Evolutionary conservation across 805 yeast species (phyloP).

Genomic region (Yarrowia alimentaria): DNA sequence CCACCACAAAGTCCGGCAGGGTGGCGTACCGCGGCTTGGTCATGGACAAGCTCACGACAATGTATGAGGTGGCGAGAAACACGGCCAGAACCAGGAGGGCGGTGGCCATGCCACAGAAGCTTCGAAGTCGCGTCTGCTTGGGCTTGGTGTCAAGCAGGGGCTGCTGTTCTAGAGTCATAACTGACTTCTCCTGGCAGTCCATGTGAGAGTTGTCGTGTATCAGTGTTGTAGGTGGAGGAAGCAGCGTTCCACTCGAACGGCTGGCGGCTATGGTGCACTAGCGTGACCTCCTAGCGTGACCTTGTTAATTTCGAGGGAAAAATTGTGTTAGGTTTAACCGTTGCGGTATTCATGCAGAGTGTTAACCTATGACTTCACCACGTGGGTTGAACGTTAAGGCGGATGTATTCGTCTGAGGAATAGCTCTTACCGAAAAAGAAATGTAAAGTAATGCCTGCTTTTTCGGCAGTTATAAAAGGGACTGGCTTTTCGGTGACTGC

Average conservation of each 20-base stretch:
- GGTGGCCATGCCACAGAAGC: not conserved
- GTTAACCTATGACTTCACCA: slow-evolving; percentile 7
- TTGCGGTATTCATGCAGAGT: slow-evolving; percentile 11
- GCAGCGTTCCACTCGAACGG: no score
- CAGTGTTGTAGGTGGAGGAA: no score
- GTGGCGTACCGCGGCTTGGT: slow-evolving; percentile 10
- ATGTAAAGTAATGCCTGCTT: no score
- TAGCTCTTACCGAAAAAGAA: no score
- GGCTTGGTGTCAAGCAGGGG: slow-evolving; percentile 20
- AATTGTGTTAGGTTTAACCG: slow-evolving; percentile 10
- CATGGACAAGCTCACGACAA: slow-evolving; percentile 3
- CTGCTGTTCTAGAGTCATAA: slow-evolving; percentile 22
- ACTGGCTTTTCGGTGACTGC: no score
- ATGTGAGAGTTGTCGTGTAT: no score
- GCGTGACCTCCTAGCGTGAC: slow-evolving; percentile 12
- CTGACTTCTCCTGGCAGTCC: slow-evolving; percentile 17
- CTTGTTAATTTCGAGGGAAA: slow-evolving; percentile 6
- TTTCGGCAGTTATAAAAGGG: no score
- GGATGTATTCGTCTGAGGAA: no score
- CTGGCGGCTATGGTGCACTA: no score
- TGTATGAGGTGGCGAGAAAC: slow-evolving; percentile 4
- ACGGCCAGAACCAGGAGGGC: slow-evolving; percentile 3
- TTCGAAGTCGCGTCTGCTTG: not conserved
- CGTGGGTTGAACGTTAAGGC: no score
- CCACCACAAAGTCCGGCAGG: slow-evolving; percentile 21